Percentiles rank a stretch among this genome's conserved stretches.
phyloP scores from a whole-genome alignment of 257 asterid genomes.

The Primulina tabacum region DNA sequence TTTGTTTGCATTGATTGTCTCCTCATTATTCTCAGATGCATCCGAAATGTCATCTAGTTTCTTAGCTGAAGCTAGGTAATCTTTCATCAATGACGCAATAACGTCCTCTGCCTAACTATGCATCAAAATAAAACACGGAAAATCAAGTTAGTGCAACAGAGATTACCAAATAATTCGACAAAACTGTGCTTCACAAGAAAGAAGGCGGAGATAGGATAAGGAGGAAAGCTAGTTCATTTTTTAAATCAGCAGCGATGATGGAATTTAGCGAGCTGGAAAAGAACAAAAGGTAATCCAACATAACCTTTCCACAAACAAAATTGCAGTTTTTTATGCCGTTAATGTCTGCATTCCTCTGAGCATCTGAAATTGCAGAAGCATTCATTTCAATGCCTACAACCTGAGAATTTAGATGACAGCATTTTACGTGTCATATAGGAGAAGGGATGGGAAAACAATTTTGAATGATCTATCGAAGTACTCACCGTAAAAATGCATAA shows the following conservation, averaged over 20 bases:
- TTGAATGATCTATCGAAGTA: too few species aligned
- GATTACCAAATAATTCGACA: not conserved
- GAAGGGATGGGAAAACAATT: too few species aligned
- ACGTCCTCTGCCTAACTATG: slow-evolving; percentile 83
- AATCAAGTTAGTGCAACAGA: slow-evolving; percentile 21
- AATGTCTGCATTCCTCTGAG: slow-evolving; percentile 86
- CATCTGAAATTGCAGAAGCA: slow-evolving; percentile 93
- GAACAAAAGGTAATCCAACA: slow-evolving; percentile 20
- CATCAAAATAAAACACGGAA: slow-evolving; percentile 22
- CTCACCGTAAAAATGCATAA: too few species aligned
- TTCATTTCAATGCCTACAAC: slow-evolving; percentile 99
- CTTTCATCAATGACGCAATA: slow-evolving; percentile 78
- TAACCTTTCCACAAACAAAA: slow-evolving; percentile 91
- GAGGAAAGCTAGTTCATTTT: not conserved
- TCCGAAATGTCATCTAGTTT: slow-evolving; percentile 42
- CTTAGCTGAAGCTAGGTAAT: slow-evolving; percentile 54
- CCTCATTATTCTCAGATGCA: slow-evolving; percentile 29
- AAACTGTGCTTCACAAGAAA: slow-evolving; percentile 1
- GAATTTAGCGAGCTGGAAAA: slow-evolving; percentile 3
- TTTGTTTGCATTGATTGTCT: slow-evolving; percentile 34
- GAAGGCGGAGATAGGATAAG: not conserved
- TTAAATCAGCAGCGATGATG: not conserved
- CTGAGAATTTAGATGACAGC: slow-evolving; percentile 40
- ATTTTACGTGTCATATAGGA: too few species aligned
- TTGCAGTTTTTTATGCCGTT: slow-evolving; percentile 84